Evolutionary conservation across 768 basidiomycete genomes (phyloP), one percentile per base, ranked within the genome.

Genomic region (Suillus occidentalis): DNA sequence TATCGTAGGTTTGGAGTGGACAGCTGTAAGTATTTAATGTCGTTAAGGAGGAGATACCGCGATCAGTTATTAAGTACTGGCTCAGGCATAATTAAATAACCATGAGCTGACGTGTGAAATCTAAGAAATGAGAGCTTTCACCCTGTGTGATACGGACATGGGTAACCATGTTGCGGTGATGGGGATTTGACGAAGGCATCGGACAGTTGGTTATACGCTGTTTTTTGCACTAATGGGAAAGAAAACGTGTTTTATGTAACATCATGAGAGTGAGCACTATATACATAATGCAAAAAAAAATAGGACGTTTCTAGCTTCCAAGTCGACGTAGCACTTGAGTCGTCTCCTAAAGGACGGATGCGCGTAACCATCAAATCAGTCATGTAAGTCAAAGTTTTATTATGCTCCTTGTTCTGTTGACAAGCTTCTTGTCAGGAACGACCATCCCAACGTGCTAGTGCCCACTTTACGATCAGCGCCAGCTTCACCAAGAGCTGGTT

Each of bases 221-320:
- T 47, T 42, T 45, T 45, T 45, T 45, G 43, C 43, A 60, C 34
- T 60, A 45, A 39, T 63, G 63, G 63, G 63, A 63, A 75, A 66
- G 59, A 57, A 45, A 47, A 50, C 52, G 16, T 36, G 53, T 34
- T 69, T 76, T 75, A 75, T 75, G 76, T 75, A 75, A 76, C 67
- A 64, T 16, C 60, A 13, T 42, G 37, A 13, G 56, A 45, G 25
- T 39, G 36, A 61, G 62, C 53, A 16, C 28, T 53, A 36, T 36
- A 36, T 36, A 75, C 67, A 73, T 71, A 73, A 73, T 43, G 6
- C 34, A 36, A 16, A 14, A 25, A n/a, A 50, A 50, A 28, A 7
- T 49, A 3, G 25, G 12, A 14, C 22, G 49, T 25, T 50, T 14
- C 13, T 25, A 50, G n/a, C 47, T 22, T 25, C 25, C 4, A 13